Conservation (phyloP, 164 flowering plant species). For the Vitis amurensis region DNA sequence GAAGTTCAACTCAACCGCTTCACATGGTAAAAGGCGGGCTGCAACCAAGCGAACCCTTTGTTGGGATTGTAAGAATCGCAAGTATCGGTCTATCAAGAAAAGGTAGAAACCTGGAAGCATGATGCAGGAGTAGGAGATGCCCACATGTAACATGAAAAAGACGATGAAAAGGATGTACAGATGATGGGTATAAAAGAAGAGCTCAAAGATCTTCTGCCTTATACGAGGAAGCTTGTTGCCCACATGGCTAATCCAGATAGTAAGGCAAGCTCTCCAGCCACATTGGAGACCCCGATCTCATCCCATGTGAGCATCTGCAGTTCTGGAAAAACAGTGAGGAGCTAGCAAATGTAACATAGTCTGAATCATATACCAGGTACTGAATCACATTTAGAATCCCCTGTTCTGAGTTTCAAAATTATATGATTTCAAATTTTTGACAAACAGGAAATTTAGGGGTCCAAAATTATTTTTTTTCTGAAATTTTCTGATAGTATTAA, state of each 20-base stretch:
- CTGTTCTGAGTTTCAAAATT: too few relatives aligned
- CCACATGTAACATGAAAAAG: constrained; percentile 72
- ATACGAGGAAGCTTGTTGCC: constrained; percentile 55
- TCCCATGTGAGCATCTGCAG: constrained; percentile 73
- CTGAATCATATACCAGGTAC: too few relatives aligned
- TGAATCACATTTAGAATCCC: too few relatives aligned
- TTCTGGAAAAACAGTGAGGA: too few relatives aligned
- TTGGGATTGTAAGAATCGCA: constrained; percentile 75
- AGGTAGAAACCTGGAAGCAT: constrained; percentile 86
- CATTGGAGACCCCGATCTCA: constrained; percentile 42
- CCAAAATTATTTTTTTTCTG: too few relatives aligned
- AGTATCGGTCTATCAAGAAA: constrained; percentile 76
- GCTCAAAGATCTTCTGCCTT: constrained; percentile 65
- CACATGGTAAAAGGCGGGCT: constrained; percentile 63
- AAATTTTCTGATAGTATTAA: too few relatives aligned
- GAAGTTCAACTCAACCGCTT: constrained; percentile 78
- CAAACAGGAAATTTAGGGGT: too few relatives aligned
- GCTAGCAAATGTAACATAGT: too few relatives aligned
- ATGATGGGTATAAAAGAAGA: constrained; percentile 82
- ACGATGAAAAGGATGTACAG: constrained; percentile 69
- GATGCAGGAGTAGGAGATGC: constrained; percentile 48
- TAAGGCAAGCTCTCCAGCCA: constrained; percentile 74
- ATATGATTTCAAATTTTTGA: too few relatives aligned
- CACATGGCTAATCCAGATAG: constrained; percentile 57
- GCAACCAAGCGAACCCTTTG: constrained; percentile 50